Evolutionary conservation across 73 alveolate species (phyloP), one percentile per base, ranked within the genome.

Genomic region (Uronychia binucleata): DNA sequence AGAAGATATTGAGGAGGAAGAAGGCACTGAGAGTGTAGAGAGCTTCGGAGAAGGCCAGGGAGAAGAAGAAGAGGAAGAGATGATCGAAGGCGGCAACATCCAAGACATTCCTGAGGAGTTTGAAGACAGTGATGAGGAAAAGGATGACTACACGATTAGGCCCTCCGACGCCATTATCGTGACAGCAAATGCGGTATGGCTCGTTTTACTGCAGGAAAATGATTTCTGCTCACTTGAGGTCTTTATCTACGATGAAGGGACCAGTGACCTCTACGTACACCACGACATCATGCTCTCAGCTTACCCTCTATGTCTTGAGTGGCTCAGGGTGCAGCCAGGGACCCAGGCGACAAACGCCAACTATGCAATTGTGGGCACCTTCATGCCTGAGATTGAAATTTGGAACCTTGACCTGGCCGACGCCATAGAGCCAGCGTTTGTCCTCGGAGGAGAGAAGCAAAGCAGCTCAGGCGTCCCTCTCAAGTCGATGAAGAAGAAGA

Each of bases 401-500:
- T 98, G 99, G 99, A 95, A 98, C 92, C 81, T 98, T 26, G 98
- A 98, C 92, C 92, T 91, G 28, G 89, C 92, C 74, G 98, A 97
- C 82, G 96, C 94, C 46, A 81, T 95, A 26, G 99, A 96, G 86
- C 99, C 99, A 0, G 92, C 94, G 34, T 67, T 89, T 28, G 88
- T 94, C 31, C 91, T 98, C 34, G 99, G 99, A 77, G 98, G 98
- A 11, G 95, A 85, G 57, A 84, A 80, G 33, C 87, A 91, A 1
- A 30, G 57, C 11, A 57, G 31, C 28, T 25, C 28, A 8, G 58
- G 58, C 26, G 58, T 79, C 30, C 86, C 86, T 1, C 86, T 79
- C 46, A 92, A 74, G 27, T 1, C n/a, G 33, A 58, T 90, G 58
- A 94, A 94, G 95, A 90, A 94, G 78, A 87, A 85, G 84, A 90